A percentile compares a stretch with the other conserved stretches of the same genome.
Evolutionary conservation across 306 rosid genomes (phyloP).

Genomic region (Malus orientalis): DNA sequence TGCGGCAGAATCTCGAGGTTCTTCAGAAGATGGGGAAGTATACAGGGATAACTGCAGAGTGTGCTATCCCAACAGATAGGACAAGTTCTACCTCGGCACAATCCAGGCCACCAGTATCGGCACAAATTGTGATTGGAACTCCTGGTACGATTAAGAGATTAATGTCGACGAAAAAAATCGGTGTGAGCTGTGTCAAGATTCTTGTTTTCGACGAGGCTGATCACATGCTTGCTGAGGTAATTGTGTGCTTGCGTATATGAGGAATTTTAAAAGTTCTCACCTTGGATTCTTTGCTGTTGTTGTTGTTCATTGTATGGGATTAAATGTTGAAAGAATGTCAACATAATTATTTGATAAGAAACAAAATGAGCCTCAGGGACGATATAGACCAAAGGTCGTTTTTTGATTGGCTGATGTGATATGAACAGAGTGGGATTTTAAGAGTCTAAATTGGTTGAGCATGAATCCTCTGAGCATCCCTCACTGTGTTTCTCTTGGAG

Average conservation of each 20-base stretch:
- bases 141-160: conserved; percentile 80
- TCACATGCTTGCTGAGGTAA: conserved; percentile 76
- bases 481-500: background rate
- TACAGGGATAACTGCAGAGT: conserved; percentile 62
- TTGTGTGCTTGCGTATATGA: background rate
- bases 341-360: background rate
- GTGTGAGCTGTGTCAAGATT: conserved; percentile 39
- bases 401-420: background rate
- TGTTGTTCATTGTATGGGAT: background rate
- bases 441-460: background rate
- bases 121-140: conserved; percentile 86
- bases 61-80: conserved; percentile 63
- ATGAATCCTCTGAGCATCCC: background rate
- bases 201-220: conserved; percentile 97
- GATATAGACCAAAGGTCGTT: background rate
- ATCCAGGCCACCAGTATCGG: conserved; percentile 47
- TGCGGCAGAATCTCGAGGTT: conserved; percentile 68
- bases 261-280: background rate
- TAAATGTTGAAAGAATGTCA: background rate
- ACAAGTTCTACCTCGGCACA: conserved; percentile 20
- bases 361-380: background rate
- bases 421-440: background rate
- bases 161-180: conserved; percentile 52
- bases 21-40: conserved; percentile 79
- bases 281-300: background rate